Percentiles rank a stretch among this genome's conserved stretches.
Evolutionary conservation across 225 moss, liverwort and hornwort genomes (phyloP).

Genomic region (Straminergon stramineum): DNA sequence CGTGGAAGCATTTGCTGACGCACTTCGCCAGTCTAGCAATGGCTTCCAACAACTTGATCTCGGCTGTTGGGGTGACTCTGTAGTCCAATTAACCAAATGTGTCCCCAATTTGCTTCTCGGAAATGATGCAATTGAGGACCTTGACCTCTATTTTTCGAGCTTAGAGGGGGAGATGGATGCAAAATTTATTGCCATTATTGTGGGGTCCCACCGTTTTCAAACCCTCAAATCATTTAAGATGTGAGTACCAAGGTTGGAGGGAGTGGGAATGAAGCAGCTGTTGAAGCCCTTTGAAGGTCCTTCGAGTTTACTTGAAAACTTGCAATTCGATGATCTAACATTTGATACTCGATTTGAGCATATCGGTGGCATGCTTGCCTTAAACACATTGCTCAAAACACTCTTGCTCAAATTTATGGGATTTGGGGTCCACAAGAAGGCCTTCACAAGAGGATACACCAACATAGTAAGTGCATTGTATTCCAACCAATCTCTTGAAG

Average conservation of each 20-base stretch:
- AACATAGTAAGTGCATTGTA: neutral
- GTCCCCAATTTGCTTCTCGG: neutral
- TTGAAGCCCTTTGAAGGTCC: neutral
- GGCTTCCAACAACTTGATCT: fast-evolving
- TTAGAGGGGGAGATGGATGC: fast-evolving
- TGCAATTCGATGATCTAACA: fast-evolving
- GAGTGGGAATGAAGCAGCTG: neutral
- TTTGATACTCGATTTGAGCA: neutral
- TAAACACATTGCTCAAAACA: neutral
- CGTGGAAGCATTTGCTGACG: neutral
- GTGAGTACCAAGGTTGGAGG: too few species aligned
- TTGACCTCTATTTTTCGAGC: fast-evolving
- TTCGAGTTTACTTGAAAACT: fast-evolving
- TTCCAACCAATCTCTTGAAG: neutral
- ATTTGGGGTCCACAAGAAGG: fast-evolving
- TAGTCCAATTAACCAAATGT: neutral
- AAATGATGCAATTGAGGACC: neutral
- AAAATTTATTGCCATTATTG: neutral
- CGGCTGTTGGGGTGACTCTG: fast-evolving
- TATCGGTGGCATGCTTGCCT: neutral
- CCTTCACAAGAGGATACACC: neutral
- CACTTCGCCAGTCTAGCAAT: neutral
- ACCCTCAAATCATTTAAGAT: neutral
- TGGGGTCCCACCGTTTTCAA: fast-evolving
- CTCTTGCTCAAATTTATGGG: fast-evolving